Evolutionary conservation across 2,329 filamentous ascomycete species (phyloP), one percentile per base, ranked within the genome.

Genomic region (Fusarium sp.): DNA sequence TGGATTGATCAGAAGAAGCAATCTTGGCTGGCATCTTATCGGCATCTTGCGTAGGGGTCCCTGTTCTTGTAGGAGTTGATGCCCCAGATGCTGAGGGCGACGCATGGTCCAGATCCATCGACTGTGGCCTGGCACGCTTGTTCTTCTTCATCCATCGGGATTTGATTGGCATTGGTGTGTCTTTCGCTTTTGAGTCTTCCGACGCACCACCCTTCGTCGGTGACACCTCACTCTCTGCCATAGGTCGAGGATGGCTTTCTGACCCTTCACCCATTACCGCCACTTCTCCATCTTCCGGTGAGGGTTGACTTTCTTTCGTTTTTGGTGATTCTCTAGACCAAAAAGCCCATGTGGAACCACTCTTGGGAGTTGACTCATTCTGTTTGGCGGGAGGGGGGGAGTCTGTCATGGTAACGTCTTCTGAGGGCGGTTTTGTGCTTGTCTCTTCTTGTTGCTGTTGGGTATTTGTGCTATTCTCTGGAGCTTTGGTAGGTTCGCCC

Each of bases 341-440:
- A 71, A 95, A 94, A 0, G 91, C 92, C 92, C 92, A 95, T 0
- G 90, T 92, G 1, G 92, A 91, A 15, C 87, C 87, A 20, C 84
- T 82, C 18, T 85, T 82, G 8, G 84, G 84, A n/a, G 79, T 75
- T 3, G 80, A 74, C 11, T 76, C 74, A 58, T 80, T 66, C 32
- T 73, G 77, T 58, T 78, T 74, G 16, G 77, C 59, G 9, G 78
- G 57, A 16, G 78, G 66, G 7, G 80, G 75, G 4, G 81, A 81
- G 70, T 87, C 83, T 48, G 82, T 60, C 80, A 84, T 78, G 67
- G 81, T 73, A 71, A 85, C 74, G 67, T 86, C 82, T 8, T 82
- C 79, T 2, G 78, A 66, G 4, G 71, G 49, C 54, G 65, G 47
- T 22, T 74, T 62, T 18, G 73, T 41, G 18, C 24, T 40, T 43